Base-by-base conservation (phyloP, 768 basidiomycete genomes). In the Leucocoprinus birnbaumii region DNA sequence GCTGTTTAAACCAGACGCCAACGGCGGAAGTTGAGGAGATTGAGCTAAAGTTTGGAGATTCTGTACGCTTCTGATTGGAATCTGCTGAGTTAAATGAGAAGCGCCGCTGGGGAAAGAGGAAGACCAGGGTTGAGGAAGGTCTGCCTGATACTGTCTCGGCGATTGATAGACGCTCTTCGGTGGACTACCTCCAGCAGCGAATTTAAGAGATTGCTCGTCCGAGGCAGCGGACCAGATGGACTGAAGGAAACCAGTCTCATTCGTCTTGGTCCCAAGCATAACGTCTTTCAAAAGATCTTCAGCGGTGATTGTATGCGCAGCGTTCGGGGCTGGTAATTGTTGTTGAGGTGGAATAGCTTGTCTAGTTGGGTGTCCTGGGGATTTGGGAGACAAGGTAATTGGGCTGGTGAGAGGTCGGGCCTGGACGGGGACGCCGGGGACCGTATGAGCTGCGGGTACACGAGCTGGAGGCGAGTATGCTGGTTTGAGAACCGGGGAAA, bases 171-270 rank as follows among this genome's bases (percentile, higher is more conserved):
- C 61, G 26, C 71, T 69, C 37, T 66, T 68, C 51, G 63, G 54
- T 31, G 62, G 64, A 26, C 45, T 55, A 22, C 51, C 37, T n/a
- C 66, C 66, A 41, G 66, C 62, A 37, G 61, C 68, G 48, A 73
- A 73, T 44, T 66, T 71, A 40, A 75, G 62, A 22, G 71, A 62
- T 48, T 73, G 70, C 52, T 82, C 80, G 56, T 84, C 85, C 2
- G 71, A 68, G 1, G 79, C 73, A 13, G 84, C 76, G 3, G 86
- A 83, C 87, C 88, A 89, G 38, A 89, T 89, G 1, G 83, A 87
- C 47, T 78, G 73, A 9, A 65, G 14, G 67, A 66, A 52, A 69
- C 66, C 53, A 56, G 56, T 48, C 41, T 54, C 41, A 34, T 63
- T 64, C 11, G 59, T 55, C 16, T 65, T 58, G 21, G 69, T 69